phyloP scores from a whole-genome alignment of 129 eudicot species.

The Kitagawia praeruptora region DNA sequence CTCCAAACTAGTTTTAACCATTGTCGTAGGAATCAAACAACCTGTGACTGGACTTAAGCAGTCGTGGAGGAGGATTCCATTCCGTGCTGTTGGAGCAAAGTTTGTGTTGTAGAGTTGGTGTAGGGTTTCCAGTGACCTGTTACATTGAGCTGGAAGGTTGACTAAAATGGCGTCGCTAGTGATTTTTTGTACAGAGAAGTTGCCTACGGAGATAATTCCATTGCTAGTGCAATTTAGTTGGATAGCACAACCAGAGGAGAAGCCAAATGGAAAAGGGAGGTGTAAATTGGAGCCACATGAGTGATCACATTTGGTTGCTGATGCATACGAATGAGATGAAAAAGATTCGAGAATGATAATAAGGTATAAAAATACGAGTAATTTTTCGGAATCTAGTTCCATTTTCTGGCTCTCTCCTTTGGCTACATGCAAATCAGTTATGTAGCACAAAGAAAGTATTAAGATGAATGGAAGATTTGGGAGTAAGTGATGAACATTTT shows the following conservation, averaged over 20 bases:
- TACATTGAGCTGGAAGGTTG: conserved; percentile 29
- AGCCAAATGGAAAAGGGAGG: conserved; percentile 49
- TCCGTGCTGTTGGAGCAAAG: conserved; percentile 52
- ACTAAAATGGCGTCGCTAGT: conserved; percentile 23
- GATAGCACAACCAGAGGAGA: conserved; percentile 51
- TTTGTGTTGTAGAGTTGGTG: conserved; percentile 30
- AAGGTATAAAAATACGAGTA: no score
- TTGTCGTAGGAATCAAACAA: conserved; percentile 37
- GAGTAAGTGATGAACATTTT: no score
- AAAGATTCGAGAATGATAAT: no score
- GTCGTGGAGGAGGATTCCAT: conserved; percentile 46
- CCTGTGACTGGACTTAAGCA: conserved; percentile 19
- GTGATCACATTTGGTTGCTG: conserved; percentile 23
- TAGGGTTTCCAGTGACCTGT: conserved; percentile 35
- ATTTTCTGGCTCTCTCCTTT: no score
- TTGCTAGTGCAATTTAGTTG: conserved; percentile 42
- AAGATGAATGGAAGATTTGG: no score
- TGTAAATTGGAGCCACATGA: conserved; percentile 23
- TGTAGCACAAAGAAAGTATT: no score
- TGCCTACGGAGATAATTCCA: conserved; percentile 21
- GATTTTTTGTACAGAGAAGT: conserved; percentile 25
- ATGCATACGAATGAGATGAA: no score
- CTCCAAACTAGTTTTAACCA: conserved; percentile 37
- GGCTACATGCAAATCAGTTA: no score
- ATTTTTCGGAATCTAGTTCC: no score